Percentiles rank a stretch among this genome's conserved stretches.
Evolutionary conservation across 164 flowering plant species (phyloP).

Genomic region (Macadamia integrifolia): DNA sequence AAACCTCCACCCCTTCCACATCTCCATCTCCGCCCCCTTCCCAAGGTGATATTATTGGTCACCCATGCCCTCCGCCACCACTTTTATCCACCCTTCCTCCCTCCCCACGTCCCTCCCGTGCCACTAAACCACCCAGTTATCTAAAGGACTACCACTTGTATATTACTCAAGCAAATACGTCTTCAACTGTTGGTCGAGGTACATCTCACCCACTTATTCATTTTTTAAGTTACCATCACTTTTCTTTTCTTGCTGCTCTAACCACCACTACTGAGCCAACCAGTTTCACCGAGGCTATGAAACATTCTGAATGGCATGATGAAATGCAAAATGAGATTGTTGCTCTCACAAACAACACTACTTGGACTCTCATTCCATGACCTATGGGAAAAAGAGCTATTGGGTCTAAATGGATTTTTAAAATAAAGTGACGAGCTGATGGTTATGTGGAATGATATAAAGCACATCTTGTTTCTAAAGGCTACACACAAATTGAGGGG

Average conservation of each 20-base stretch:
- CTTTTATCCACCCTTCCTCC: too few species aligned
- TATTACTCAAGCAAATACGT: too few species aligned
- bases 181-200: neutral
- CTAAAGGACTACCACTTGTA: too few species aligned
- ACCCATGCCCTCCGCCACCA: too few species aligned
- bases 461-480: neutral
- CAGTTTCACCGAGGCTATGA: neutral
- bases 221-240: neutral
- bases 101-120: too few species aligned
- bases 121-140: too few species aligned
- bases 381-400: neutral
- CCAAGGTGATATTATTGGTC: too few species aligned
- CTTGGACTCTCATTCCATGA: neutral
- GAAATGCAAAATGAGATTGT: neutral
- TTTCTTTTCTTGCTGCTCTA: neutral
- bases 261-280: neutral
- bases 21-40: too few species aligned
- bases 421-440: neutral
- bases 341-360: neutral
- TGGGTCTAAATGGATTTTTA: conserved; percentile 1
- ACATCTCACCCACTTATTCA: neutral
- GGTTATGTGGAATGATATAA: neutral
- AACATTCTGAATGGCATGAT: neutral
- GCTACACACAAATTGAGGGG: neutral
- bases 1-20: too few species aligned